A percentile compares a stretch with the other conserved stretches of the same genome.
phyloP scores from a whole-genome alignment of 164 flowering plant genomes.

The Cinnamomum micranthum region DNA sequence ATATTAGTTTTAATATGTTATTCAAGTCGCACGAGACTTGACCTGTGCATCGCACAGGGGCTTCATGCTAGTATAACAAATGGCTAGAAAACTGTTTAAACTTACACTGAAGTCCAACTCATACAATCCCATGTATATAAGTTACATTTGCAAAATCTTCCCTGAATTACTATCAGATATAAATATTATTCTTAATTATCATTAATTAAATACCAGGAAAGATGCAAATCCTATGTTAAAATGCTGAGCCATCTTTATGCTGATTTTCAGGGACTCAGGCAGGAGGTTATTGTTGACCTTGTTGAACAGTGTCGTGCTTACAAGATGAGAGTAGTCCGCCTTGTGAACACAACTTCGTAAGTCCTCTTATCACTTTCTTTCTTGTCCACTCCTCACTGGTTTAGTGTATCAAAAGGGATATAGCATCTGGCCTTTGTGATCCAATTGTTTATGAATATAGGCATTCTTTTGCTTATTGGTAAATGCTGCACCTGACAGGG shows the following conservation, averaged over 20 bases:
- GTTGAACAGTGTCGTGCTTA: conserved; percentile 93
- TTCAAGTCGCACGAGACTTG: not conserved
- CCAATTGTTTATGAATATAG: too few relatives aligned
- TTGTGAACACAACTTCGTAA: conserved; percentile 90
- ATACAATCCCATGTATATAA: not conserved
- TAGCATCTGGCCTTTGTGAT: not conserved
- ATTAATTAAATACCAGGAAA: not conserved
- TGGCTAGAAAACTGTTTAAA: not conserved
- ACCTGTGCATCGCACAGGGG: not conserved
- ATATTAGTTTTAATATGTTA: too few relatives aligned
- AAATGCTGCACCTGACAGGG: too few relatives aligned
- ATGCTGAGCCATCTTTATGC: not conserved
- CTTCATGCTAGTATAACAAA: too few relatives aligned
- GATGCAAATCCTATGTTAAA: not conserved
- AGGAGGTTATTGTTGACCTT: conserved; percentile 91
- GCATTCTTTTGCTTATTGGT: too few relatives aligned
- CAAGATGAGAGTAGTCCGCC: conserved; percentile 93
- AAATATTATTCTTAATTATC: not conserved
- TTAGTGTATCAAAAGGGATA: not conserved
- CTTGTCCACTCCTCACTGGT: not conserved
- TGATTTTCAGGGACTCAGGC: conserved; percentile 66
- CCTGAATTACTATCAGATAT: not conserved
- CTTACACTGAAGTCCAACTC: not conserved
- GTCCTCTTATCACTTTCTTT: conserved; percentile 19
- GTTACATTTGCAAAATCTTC: not conserved